These are phyloP conservation scores for Nematocida displodere DNA, from an alignment of 371 early-diverging fungal genomes.

Conservation along the genomic window DNA sequence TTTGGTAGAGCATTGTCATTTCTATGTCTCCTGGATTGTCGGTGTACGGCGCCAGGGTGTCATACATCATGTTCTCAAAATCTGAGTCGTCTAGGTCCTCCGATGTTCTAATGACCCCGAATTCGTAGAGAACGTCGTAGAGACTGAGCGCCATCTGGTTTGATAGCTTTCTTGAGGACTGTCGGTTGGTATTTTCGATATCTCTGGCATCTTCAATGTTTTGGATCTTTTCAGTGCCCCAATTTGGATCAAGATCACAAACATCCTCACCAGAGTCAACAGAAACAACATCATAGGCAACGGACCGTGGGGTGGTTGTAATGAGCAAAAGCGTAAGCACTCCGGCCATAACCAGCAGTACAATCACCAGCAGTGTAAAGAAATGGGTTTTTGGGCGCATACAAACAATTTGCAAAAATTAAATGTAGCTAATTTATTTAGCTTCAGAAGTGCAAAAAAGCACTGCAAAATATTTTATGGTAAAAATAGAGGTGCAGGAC, in stretches of 20 bases:
- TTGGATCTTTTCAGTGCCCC: too few species aligned
- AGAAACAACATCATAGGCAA: background rate
- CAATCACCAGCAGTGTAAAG: background rate
- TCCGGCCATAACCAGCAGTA: background rate
- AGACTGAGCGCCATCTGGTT: background rate
- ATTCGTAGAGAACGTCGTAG: constrained; percentile 25
- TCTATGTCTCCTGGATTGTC: background rate
- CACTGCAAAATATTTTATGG: constrained; percentile 42
- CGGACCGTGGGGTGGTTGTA: constrained; percentile 6
- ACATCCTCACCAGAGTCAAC: background rate
- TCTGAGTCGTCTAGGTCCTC: constrained; percentile 5
- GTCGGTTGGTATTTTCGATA: too few species aligned
- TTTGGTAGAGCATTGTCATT: background rate
- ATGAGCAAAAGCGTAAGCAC: background rate
- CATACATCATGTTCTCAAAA: background rate
- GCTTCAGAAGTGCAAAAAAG: too few species aligned
- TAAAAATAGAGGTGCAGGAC: constrained; percentile 51
- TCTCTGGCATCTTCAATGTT: too few species aligned
- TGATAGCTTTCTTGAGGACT: too few species aligned
- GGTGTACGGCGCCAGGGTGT: background rate
- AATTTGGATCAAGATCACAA: background rate
- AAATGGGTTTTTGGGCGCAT: constrained; percentile 9
- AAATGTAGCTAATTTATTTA: background rate
- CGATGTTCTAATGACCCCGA: constrained; percentile 16
- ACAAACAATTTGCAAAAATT: background rate